phyloP scores from a whole-genome alignment of 2,329 filamentous ascomycete genomes.

The Epicoccum sorghinum region DNA sequence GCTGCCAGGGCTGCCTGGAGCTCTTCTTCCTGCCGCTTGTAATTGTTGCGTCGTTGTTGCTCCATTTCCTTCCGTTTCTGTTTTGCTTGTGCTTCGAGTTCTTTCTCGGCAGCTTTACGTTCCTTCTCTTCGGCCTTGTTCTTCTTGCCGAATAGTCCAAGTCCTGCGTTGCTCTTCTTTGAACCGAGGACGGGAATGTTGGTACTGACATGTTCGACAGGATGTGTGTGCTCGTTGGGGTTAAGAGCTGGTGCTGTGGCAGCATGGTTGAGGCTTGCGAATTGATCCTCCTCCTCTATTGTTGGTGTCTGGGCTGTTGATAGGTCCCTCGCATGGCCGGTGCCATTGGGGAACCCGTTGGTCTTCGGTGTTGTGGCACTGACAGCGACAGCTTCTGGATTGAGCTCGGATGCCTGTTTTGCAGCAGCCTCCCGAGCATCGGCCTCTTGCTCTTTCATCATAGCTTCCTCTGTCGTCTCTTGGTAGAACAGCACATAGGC shows the following conservation, averaged over 20 bases:
- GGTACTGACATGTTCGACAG: slow-evolving; percentile 42
- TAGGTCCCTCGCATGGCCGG: slow-evolving; percentile 39
- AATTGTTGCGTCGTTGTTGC: slow-evolving; percentile 59
- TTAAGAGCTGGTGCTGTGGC: slow-evolving; percentile 63
- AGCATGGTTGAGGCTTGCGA: slow-evolving; percentile 69
- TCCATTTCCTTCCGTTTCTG: slow-evolving; percentile 57
- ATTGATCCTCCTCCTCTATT: slow-evolving; percentile 54
- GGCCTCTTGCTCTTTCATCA: slow-evolving; percentile 79
- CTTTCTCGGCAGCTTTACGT: slow-evolving; percentile 65
- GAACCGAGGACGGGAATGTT: slow-evolving; percentile 43
- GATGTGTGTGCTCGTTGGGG: slow-evolving; percentile 34
- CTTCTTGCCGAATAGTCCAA: slow-evolving; percentile 57
- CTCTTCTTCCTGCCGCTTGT: slow-evolving; percentile 66
- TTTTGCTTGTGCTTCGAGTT: slow-evolving; percentile 54
- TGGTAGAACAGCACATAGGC: slow-evolving; percentile 98
- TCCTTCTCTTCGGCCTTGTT: slow-evolving; percentile 70
- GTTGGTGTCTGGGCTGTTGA: slow-evolving; percentile 49
- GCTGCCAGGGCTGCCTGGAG: slow-evolving; percentile 68
- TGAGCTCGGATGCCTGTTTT: slow-evolving; percentile 44
- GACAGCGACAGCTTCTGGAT: slow-evolving; percentile 65
- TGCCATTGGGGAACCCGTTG: slow-evolving; percentile 49
- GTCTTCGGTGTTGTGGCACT: slow-evolving; percentile 54
- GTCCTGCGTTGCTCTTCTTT: slow-evolving; percentile 41
- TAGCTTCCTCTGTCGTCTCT: slow-evolving; percentile 75
- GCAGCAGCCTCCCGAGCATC: slow-evolving; percentile 63